Evolutionary conservation across 1,284 basidiomycete species (phyloP).

Genomic region (Sporisorium reilianum): DNA sequence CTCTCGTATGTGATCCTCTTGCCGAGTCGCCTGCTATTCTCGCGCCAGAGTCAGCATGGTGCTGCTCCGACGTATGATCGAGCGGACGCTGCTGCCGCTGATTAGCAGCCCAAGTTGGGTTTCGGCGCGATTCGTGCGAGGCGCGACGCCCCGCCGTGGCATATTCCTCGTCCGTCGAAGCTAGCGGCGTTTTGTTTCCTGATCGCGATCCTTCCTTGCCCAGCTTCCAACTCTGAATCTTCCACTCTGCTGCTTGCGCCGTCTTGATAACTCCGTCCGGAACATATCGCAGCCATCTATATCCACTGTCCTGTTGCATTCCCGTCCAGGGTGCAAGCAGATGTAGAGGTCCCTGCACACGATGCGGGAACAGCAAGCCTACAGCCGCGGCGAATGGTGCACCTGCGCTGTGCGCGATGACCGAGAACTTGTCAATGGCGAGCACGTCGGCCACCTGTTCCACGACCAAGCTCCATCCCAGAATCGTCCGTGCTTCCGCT

Average conservation of each 20-base stretch:
- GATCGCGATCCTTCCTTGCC: constrained; percentile 74
- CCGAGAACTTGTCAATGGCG: constrained; percentile 81
- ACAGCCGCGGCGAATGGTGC: constrained; percentile 93
- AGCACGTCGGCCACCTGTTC: constrained; percentile 87
- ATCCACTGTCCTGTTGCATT: constrained; percentile 82
- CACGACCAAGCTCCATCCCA: constrained; percentile 90
- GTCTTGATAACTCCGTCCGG: constrained; percentile 92
- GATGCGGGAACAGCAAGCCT: constrained; percentile 79
- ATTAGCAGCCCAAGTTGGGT: constrained; percentile 6
- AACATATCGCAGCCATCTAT: constrained; percentile 96
- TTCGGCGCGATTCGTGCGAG: neutral
- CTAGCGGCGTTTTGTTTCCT: constrained; percentile 1
- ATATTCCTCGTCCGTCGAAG: constrained; percentile 4
- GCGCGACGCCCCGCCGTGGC: neutral
- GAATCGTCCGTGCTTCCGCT: constrained; percentile 78
- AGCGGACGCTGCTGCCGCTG: neutral
- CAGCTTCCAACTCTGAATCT: constrained; percentile 92
- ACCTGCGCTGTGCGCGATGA: constrained; percentile 97
- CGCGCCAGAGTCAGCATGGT: neutral
- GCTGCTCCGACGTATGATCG: neutral
- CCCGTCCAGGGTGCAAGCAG: constrained; percentile 97
- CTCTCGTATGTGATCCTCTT: neutral
- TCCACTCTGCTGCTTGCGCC: constrained; percentile 97
- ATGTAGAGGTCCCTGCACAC: constrained; percentile 86
- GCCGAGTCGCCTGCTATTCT: neutral